A percentile compares a stretch with the other conserved stretches of the same genome.
Evolutionary conservation across 2,329 filamentous ascomycete genomes (phyloP).

Genomic region (Pseudogymnoascus sp.): DNA sequence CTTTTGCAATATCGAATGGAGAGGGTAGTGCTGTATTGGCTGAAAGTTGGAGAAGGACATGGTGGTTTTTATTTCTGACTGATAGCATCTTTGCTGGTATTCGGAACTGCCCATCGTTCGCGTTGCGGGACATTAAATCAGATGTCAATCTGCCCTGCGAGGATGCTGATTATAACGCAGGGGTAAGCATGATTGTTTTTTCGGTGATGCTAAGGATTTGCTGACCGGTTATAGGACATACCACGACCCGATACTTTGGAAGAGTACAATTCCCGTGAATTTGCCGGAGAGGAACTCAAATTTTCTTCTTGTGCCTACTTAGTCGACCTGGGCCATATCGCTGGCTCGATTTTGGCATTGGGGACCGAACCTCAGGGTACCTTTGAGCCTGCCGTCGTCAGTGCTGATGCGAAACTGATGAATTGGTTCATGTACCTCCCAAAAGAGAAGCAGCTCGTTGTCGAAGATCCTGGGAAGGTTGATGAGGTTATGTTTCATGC

Average conservation of each 20-base stretch:
- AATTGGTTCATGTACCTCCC: constrained; percentile 34
- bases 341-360: constrained; percentile 27
- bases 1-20: constrained; percentile 15
- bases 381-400: constrained; percentile 23
- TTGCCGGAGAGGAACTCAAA: constrained; percentile 28
- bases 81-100: constrained; percentile 21
- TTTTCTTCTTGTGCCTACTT: constrained; percentile 35
- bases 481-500: constrained; percentile 34
- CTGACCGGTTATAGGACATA: constrained; percentile 26
- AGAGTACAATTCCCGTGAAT: constrained; percentile 32
- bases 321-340: constrained; percentile 32
- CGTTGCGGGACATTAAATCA: constrained; percentile 25
- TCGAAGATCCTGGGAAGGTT: constrained; percentile 30
- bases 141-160: constrained; percentile 35
- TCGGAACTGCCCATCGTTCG: constrained; percentile 20
- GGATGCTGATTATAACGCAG: constrained; percentile 34
- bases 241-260: constrained; percentile 28
- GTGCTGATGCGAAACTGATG: constrained; percentile 32
- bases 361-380: constrained; percentile 22
- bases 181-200: constrained; percentile 26
- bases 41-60: constrained; percentile 36
- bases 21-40: constrained; percentile 31
- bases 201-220: constrained; percentile 2
- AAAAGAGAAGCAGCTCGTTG: constrained; percentile 33
- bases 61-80: constrained; percentile 33